Conservation (phyloP, 306 rosid species). For the Rubus parviflorus region DNA sequence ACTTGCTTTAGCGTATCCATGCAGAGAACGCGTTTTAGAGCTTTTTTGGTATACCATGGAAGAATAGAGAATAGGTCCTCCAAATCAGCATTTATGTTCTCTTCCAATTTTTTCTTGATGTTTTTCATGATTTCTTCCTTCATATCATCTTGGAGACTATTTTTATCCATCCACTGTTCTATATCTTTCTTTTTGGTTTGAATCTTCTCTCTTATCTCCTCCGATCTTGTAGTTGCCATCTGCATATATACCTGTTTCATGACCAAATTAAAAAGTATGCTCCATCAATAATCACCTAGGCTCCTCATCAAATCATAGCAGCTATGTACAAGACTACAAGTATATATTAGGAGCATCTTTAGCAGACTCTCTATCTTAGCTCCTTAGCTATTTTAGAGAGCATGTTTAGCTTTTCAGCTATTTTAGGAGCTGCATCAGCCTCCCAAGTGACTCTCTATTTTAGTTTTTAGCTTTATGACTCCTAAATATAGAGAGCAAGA, state of each 20-base stretch:
- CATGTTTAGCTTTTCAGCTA: too few relatives aligned
- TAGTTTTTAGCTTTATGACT: too few relatives aligned
- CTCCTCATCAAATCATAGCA: too few relatives aligned
- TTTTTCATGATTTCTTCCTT: not conserved
- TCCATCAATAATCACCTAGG: not conserved
- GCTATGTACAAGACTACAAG: not conserved
- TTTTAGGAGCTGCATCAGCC: too few relatives aligned
- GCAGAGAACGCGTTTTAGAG: not conserved
- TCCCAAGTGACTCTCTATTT: too few relatives aligned
- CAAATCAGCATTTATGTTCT: not conserved
- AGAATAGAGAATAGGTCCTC: not conserved
- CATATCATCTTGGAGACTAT: not conserved
- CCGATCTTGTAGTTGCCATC: not conserved
- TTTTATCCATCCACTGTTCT: not conserved
- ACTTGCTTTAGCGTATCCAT: not conserved
- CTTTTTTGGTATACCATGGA: not conserved
- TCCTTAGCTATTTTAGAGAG: too few relatives aligned
- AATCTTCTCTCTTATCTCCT: not conserved
- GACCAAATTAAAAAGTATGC: too few relatives aligned
- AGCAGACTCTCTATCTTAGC: too few relatives aligned
- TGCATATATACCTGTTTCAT: conserved; percentile 7
- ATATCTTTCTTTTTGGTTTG: not conserved
- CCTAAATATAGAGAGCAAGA: too few relatives aligned
- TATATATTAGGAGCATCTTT: too few relatives aligned
- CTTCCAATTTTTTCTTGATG: not conserved